phyloP scores from a whole-genome alignment of 2,329 filamentous ascomycete genomes.

The Colletotrichum chlorophyti region DNA sequence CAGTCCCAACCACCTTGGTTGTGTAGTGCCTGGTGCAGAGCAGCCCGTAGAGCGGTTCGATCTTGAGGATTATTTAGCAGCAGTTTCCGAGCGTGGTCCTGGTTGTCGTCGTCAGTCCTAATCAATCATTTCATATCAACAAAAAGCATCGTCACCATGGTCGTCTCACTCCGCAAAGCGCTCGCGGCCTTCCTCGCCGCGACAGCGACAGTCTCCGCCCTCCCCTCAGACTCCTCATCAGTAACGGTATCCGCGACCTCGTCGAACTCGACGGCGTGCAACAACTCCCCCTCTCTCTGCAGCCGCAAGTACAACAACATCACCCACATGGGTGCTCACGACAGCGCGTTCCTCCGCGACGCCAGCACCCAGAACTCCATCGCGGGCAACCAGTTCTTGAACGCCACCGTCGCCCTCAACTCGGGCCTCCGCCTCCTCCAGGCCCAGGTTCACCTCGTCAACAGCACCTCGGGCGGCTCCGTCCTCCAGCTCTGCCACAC shows the following conservation, averaged over 20 bases:
- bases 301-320: constrained; percentile 74
- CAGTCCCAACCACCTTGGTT: constrained; percentile 8
- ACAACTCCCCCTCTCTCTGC: constrained; percentile 81
- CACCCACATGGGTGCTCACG: constrained; percentile 79
- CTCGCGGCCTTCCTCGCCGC: constrained; percentile 34
- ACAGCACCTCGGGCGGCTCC: constrained; percentile 44
- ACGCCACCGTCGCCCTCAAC: constrained; percentile 73
- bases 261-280: constrained; percentile 65
- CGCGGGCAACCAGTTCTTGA: constrained; percentile 76
- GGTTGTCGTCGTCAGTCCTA: background rate
- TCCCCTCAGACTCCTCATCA: constrained; percentile 25
- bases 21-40: background rate
- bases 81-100: too few relatives aligned
- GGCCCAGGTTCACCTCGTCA: constrained; percentile 71
- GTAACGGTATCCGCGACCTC: constrained; percentile 32
- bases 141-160: constrained; percentile 31
- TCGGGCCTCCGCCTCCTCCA: constrained; percentile 76
- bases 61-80: background rate
- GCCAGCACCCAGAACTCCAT: constrained; percentile 64
- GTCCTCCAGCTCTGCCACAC: constrained; percentile 74
- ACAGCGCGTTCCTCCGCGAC: constrained; percentile 75
- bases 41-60: background rate
- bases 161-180: constrained; percentile 35
- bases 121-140: background rate
- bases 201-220: constrained; percentile 25